Base-by-base conservation (phyloP, 495 filamentous ascomycete species). In the Penicillium simplicissimum region DNA sequence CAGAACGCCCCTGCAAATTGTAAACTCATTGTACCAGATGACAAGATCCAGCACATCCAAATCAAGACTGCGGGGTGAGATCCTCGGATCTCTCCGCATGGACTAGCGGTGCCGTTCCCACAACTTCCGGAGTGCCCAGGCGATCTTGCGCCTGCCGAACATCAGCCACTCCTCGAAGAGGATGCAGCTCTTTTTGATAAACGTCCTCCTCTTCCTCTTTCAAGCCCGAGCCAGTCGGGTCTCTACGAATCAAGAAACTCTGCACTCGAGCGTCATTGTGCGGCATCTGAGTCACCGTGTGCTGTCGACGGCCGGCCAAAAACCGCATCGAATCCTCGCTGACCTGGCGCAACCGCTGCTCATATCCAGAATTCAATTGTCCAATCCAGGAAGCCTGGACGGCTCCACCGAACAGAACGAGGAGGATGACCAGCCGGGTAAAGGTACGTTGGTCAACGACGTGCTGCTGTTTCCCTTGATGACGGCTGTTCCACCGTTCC, bases 401-500 rank as follows among this genome's bases (percentile, higher is more conserved):
- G 45, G 90, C 81, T 15, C 83, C 81, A 0, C 90, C 93, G 13
- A 93, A 65, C 6, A 87, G 67, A 19, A 87, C 82, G 7, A 94
- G 79, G 11, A 90, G 64, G 42, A 88, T 76, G 8, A 97, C 71
- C 23, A 96, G 72, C 8, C 77, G 72, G 15, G 88, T 74, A 67
- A 98, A 97, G n/a, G 82, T 82, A 17, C 82, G 78, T 64, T 96
- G 95, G 36, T 88, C 89, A 60, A 80, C 74, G 9, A 89, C 78
- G 67, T 84, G 89, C 38, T 88, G 70, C n/a, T 88, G 82, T 51
- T 84, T 76, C 10, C 61, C 73, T 49, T 88, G 84, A 43, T 82
- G 75, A 42, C 85, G 79, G 23, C 85, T 78, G 65, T 91, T 85
- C 89, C 90, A 98, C 42, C 81, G 82, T 76, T 98, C 93, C 95